These are phyloP conservation scores for Colletotrichum tropicicola DNA, from an alignment of 2,329 filamentous ascomycete species.

Conservation along the genomic window DNA sequence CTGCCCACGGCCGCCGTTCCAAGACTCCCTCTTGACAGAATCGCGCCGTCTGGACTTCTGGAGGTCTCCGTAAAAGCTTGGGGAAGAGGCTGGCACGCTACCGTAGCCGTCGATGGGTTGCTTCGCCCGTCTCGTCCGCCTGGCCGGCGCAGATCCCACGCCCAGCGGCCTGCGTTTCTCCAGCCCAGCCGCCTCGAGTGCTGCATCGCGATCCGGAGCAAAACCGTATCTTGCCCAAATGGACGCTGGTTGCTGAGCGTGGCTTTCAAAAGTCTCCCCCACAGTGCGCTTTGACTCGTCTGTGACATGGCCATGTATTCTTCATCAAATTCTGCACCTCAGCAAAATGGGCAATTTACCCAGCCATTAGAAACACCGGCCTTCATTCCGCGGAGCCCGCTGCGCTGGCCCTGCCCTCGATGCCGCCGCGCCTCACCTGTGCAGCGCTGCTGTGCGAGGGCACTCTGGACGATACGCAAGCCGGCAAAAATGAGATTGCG, in stretches of 20 bases:
- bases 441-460: not conserved
- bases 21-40: not conserved
- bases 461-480: not conserved
- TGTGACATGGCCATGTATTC: slow-evolving; percentile 3
- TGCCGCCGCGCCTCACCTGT: not conserved
- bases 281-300: slow-evolving; percentile 25
- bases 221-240: not conserved
- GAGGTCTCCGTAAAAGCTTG: not conserved
- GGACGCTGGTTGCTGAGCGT: not conserved
- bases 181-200: not conserved
- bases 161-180: not conserved
- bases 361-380: not conserved
- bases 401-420: no score
- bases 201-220: not conserved
- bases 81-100: not conserved
- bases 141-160: not conserved
- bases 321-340: not conserved
- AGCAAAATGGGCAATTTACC: not conserved
- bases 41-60: not conserved
- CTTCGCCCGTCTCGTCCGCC: not conserved
- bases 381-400: not conserved
- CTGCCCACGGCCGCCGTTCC: not conserved
- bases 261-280: not conserved
- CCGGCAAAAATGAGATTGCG: not conserved
- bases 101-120: not conserved